These are phyloP conservation scores for Cercospora sp. DNA, from an alignment of 2,329 filamentous ascomycete genomes.

Conservation along the genomic window DNA sequence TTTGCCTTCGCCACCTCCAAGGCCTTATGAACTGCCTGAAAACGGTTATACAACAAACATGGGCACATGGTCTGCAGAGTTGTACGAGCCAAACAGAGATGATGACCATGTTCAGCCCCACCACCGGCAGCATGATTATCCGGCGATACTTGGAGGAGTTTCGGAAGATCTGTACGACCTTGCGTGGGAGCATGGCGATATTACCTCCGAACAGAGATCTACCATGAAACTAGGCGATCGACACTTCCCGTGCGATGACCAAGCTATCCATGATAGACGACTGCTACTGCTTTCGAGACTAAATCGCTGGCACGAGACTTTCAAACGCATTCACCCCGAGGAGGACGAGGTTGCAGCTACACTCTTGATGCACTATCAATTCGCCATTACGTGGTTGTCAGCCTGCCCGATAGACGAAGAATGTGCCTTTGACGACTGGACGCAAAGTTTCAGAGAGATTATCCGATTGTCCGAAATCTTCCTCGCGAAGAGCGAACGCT, in stretches of 20 bases:
- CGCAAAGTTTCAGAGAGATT: slow-evolving; percentile 28
- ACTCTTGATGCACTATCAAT: slow-evolving; percentile 28
- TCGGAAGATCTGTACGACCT: slow-evolving; percentile 9
- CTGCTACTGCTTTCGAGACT: not conserved
- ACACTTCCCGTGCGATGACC: slow-evolving; percentile 2
- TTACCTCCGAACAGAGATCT: not conserved
- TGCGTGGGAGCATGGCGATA: not conserved
- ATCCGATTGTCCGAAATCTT: slow-evolving; percentile 24
- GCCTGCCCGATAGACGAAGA: slow-evolving; percentile 23
- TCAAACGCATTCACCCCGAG: slow-evolving; percentile 1
- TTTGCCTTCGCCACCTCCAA: slow-evolving; percentile 5
- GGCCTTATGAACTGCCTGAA: slow-evolving; percentile 2
- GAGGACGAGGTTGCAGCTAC: slow-evolving; percentile 17
- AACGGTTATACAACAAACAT: not conserved
- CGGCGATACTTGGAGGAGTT: not conserved
- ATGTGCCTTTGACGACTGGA: slow-evolving; percentile 29
- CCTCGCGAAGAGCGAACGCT: slow-evolving; percentile 10
- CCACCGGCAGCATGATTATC: not conserved
- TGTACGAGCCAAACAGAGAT: not conserved
- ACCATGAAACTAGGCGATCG: slow-evolving; percentile 9
- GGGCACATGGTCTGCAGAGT: slow-evolving; percentile 1
- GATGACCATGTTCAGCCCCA: not conserved
- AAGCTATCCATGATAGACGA: not conserved
- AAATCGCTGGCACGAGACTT: slow-evolving; percentile 19
- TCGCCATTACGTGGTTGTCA: slow-evolving; percentile 26